Evolutionary conservation across 345 rosid genomes (phyloP), one percentile per base, ranked within the genome.

Genomic region (Limnanthes douglasii): DNA sequence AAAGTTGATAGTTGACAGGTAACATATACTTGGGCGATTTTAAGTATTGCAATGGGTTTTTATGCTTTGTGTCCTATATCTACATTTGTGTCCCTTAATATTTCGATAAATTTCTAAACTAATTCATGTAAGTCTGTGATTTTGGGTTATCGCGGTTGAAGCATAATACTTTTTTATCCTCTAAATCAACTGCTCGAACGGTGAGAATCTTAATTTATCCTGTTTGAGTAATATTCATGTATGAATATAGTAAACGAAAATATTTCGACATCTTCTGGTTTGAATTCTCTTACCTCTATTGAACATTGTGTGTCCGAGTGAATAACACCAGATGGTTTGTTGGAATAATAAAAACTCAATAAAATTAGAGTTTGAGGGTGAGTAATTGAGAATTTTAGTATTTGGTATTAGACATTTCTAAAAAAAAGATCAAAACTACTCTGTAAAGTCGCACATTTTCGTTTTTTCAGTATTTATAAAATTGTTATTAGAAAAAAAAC

Each of bases 241-340:
- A 21, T 13, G 12, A n/a, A 11, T 17, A 8, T 26, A 26, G 8
- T 2, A 8, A 26, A 11, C 21, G 22, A 15, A 10, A 28, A 28
- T 2, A 12, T 18, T 14, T 28, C 39, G 37, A 18, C 36, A 28
- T 17, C 24, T 37, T 21, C 16, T 19, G 42, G 22, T 34, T 35
- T 2, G 34, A 28, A 23, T 15, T 25, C 41, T 5, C 8, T 26
- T 10, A 30, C 26, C 32, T 37, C 16, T 49, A 45, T 32, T 66
- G 44, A 29, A n/a, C 31, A n/a, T n/a, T n/a, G n/a, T 53, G n/a
- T 68, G 56, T 23, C 97, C 6, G 97, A 86, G 57, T 86, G 97
- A 95, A 86, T 86, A 95, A 95, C 97, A 45, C 97, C 95, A 3
- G 97, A 86, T 66, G n/a, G n/a, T n/a, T n/a, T n/a, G n/a, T n/a